phyloP scores from a whole-genome alignment of 345 rosid species.

The Clausena lansium region DNA sequence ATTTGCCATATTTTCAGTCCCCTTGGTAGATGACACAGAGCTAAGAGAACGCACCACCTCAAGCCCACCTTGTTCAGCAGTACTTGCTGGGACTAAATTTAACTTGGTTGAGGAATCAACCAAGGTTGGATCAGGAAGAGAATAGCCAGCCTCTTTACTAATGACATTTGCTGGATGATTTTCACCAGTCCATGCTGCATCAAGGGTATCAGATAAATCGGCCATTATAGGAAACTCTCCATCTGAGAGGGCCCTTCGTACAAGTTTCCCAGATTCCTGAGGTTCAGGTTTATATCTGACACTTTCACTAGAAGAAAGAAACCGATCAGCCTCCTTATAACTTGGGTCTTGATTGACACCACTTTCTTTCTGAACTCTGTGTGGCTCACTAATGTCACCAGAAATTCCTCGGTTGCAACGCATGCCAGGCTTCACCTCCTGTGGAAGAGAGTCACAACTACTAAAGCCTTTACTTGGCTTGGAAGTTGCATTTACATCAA shows the following conservation, averaged over 20 bases:
- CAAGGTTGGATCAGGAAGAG: slow-evolving; percentile 25
- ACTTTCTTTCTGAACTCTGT: slow-evolving; percentile 28
- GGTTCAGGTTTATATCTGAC: slow-evolving; percentile 31
- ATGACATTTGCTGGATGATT: slow-evolving; percentile 33
- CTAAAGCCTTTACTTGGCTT: slow-evolving; percentile 33
- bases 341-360: slow-evolving; percentile 31
- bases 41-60: slow-evolving; percentile 23
- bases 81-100: slow-evolving; percentile 23
- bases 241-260: slow-evolving; percentile 41
- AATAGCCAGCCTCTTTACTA: slow-evolving; percentile 31
- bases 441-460: slow-evolving; percentile 40
- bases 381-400: slow-evolving; percentile 17
- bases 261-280: slow-evolving; percentile 44
- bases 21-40: slow-evolving; percentile 22
- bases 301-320: slow-evolving; percentile 32
- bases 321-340: slow-evolving; percentile 31
- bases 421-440: slow-evolving; percentile 33
- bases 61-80: slow-evolving; percentile 29
- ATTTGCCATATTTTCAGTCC: slow-evolving; percentile 25
- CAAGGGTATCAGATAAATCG: slow-evolving; percentile 72
- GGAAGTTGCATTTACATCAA: slow-evolving; percentile 39
- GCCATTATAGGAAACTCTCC: slow-evolving; percentile 43
- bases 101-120: slow-evolving; percentile 23
- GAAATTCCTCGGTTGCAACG: slow-evolving; percentile 30
- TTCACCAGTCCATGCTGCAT: slow-evolving; percentile 75